phyloP scores from a whole-genome alignment of 2,329 filamentous ascomycete genomes.

The Emergomyces pasteurianus region DNA sequence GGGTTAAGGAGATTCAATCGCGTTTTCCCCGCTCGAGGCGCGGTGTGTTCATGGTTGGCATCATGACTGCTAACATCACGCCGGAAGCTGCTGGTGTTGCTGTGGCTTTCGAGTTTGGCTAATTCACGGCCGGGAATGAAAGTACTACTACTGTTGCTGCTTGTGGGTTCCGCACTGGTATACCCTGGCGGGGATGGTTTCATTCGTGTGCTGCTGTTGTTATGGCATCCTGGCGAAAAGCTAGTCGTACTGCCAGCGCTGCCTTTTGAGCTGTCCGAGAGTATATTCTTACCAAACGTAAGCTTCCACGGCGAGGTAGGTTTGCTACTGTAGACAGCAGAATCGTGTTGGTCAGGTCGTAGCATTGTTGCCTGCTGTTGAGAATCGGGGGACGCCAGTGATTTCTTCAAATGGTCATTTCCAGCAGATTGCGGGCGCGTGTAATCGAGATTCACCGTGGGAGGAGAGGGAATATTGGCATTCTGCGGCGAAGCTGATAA shows the following conservation, averaged over 20 bases:
- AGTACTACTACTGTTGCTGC: background rate
- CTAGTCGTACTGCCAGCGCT: constrained; percentile 12
- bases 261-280: constrained; percentile 18
- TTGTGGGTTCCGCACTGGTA: constrained; percentile 8
- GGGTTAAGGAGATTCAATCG: constrained; percentile 48
- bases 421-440: background rate
- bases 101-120: constrained; percentile 10
- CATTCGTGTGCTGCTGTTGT: constrained; percentile 12
- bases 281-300: constrained; percentile 21
- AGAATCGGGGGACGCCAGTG: background rate
- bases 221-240: constrained; percentile 13
- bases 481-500: background rate
- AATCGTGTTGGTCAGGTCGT: constrained; percentile 4
- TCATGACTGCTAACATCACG: background rate
- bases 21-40: constrained; percentile 28
- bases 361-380: background rate
- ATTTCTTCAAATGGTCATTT: background rate
- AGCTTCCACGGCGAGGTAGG: constrained; percentile 25
- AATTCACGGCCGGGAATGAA: background rate
- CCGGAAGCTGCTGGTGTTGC: constrained; percentile 3
- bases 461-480: background rate
- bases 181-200: constrained; percentile 15
- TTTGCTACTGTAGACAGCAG: constrained; percentile 15
- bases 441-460: background rate
- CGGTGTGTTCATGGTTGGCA: background rate